Conservation (phyloP, 345 rosid species). For the Eucalyptus marginata region DNA sequence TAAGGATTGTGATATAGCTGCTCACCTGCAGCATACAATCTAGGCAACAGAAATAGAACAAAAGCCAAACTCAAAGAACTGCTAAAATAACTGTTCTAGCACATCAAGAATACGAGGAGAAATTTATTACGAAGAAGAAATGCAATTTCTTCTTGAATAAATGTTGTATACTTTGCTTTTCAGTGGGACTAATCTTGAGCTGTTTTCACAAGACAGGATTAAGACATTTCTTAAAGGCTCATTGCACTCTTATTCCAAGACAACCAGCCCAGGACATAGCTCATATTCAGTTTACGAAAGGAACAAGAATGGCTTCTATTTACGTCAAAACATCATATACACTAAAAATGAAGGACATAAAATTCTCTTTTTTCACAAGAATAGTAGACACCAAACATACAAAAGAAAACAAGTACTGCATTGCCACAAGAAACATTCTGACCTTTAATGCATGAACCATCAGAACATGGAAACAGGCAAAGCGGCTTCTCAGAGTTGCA, state of each 20-base stretch:
- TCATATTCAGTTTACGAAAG: background rate
- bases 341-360: background rate
- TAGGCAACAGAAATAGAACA: background rate
- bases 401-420: background rate
- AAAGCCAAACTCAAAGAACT: background rate
- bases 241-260: background rate
- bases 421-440: background rate
- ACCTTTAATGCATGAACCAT: conserved; percentile 76
- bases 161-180: background rate
- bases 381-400: background rate
- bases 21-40: background rate
- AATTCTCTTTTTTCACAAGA: background rate
- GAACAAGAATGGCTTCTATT: background rate
- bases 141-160: background rate
- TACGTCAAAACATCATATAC: background rate
- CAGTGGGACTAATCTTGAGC: background rate
- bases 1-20: background rate
- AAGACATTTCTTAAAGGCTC: background rate
- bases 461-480: conserved; percentile 56
- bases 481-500: conserved; percentile 49
- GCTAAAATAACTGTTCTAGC: background rate
- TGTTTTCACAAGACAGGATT: background rate
- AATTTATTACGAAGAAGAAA: background rate
- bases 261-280: background rate
- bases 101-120: background rate